Base-by-base conservation (phyloP, 176 grass and related monocot species). In the Saccharum officinarum region DNA sequence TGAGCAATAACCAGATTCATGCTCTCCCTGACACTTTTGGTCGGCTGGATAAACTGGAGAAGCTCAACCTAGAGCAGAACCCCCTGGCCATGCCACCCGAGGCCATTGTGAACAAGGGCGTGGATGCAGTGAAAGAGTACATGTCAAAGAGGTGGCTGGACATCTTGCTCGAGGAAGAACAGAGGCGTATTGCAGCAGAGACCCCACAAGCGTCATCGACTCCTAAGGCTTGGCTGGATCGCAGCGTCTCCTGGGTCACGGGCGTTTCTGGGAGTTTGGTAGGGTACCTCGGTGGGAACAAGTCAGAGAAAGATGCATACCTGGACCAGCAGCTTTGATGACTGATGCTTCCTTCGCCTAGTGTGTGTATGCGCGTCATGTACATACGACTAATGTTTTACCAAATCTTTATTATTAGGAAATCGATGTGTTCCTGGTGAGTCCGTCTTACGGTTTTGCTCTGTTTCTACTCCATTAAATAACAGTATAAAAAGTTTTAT, bases 1-100 rank as follows among this genome's bases (percentile, higher is more conserved):
- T 99, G 40, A 99, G 93, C 90, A 99, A 99, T 78, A 99, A 96
- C 73, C 97, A 96, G 71, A 96, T 99, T 36, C 97, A 89, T 85
- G 86, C 78, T 73, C 88, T 99, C 39, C 97, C 93, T 3, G 92
- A 93, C 69, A 94, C 46, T 30, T 99, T 99, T 79, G 92, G 90
- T 17, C 80, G 81, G 30, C 74, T 96, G 20, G 87, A 94, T 44
- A 96, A 96, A 77, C 66, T 99, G 17, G 90, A 87, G 69, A 94
- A 94, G 90, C 84, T 99, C n/a, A 96, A 94, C 69, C 80, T 99
- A 64, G 97, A 96, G 5, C 91, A 99, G 68, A 99, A 96, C 69
- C 97, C 97, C 40, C 75, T 99, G 69, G 23, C 50, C 25, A 66
- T 91, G 36, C 97, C 93, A 17, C 92, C 97, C 8, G 49, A 69